phyloP scores from a whole-genome alignment of 257 asterid species.

The Nicotiana benthamiana region DNA sequence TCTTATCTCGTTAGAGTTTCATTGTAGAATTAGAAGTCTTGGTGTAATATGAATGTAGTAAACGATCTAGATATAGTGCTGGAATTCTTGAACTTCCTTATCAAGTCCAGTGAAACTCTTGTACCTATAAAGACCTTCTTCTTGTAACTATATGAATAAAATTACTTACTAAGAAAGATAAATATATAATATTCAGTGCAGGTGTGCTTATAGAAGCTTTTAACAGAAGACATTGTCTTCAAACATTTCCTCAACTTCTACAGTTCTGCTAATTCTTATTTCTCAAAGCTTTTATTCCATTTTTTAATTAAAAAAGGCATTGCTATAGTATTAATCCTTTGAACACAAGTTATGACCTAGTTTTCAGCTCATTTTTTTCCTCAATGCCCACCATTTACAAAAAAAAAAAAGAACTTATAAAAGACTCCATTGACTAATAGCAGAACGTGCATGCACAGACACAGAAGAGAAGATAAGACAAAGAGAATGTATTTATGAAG shows the following conservation, averaged over 20 bases:
- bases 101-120: neutral
- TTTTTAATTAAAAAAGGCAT: neutral
- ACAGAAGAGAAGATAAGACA: neutral
- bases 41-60: neutral
- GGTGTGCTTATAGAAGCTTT: neutral
- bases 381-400: neutral
- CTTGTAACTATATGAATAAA: neutral
- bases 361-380: neutral
- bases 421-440: no score
- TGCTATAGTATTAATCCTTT: neutral
- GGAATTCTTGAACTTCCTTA: neutral
- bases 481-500: neutral
- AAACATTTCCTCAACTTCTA: neutral
- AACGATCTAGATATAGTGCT: neutral
- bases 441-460: neutral
- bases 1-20: no score
- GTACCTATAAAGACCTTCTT: neutral
- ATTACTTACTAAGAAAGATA: neutral
- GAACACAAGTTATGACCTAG: neutral
- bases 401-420: no score
- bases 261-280: neutral
- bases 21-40: neutral
- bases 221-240: neutral
- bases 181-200: no score
- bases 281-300: neutral